Percentiles rank a stretch among this genome's conserved stretches.
Conservation (phyloP, 805 yeast genomes). For the Ogataea nonfermentans region DNA sequence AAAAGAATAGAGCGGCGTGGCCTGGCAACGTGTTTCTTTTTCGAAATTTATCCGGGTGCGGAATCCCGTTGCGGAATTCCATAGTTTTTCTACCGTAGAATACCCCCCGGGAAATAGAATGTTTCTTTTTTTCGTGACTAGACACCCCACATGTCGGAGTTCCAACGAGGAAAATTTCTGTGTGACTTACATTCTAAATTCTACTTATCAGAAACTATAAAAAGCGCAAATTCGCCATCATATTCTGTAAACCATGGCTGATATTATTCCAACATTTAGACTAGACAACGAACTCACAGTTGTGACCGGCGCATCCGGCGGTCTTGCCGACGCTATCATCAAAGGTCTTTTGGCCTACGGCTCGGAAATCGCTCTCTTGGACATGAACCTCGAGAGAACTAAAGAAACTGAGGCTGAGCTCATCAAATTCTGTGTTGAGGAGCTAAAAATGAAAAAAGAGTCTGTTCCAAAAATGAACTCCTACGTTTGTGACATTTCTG, state of each 20-base stretch:
- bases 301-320: slow-evolving; percentile 82
- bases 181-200: slow-evolving; percentile 1
- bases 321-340: slow-evolving; percentile 62
- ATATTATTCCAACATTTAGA: slow-evolving; percentile 59
- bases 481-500: slow-evolving; percentile 75
- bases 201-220: slow-evolving; percentile 1
- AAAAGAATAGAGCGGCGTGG: background rate
- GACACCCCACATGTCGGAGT: slow-evolving; percentile 10
- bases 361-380: slow-evolving; percentile 71
- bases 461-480: slow-evolving; percentile 46
- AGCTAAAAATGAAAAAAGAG: slow-evolving; percentile 26
- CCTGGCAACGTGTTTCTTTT: background rate
- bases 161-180: slow-evolving; percentile 3
- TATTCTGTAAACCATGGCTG: slow-evolving; percentile 18
- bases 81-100: background rate
- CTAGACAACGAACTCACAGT: slow-evolving; percentile 70
- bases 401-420: slow-evolving; percentile 52
- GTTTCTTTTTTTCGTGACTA: slow-evolving; percentile 1
- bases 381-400: slow-evolving; percentile 61
- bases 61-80: slow-evolving; percentile 9
- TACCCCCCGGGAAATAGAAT: background rate
- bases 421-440: slow-evolving; percentile 28
- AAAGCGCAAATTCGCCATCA: background rate
- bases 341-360: slow-evolving; percentile 74
- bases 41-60: slow-evolving; percentile 1